These are phyloP conservation scores for Berkeleyomyces basicola DNA, from an alignment of 2,329 filamentous ascomycete genomes.

Conservation along the genomic window DNA sequence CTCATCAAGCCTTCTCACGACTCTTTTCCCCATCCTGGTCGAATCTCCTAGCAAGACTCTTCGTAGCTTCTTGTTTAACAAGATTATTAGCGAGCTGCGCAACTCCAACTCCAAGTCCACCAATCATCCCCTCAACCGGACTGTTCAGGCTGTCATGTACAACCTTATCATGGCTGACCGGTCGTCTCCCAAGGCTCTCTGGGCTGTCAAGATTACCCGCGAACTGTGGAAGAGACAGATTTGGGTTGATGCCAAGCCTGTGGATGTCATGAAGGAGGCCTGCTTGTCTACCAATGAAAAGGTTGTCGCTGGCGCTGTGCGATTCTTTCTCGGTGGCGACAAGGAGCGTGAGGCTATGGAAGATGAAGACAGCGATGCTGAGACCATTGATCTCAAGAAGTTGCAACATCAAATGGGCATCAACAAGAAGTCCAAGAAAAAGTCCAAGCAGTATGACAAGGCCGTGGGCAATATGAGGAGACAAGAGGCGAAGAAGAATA, in stretches of 20 bases:
- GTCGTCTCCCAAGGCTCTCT: slow-evolving; percentile 70
- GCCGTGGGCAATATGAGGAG: slow-evolving; percentile 70
- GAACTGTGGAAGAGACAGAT: slow-evolving; percentile 95
- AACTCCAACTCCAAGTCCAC: slow-evolving; percentile 72
- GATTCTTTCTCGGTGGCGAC: slow-evolving; percentile 92
- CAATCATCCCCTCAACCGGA: slow-evolving; percentile 86
- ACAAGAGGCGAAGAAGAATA: slow-evolving; percentile 73
- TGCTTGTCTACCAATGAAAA: slow-evolving; percentile 83
- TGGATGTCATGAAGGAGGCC: slow-evolving; percentile 97
- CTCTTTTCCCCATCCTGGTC: slow-evolving; percentile 85
- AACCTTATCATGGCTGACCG: slow-evolving; percentile 80
- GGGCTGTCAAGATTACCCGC: slow-evolving; percentile 88
- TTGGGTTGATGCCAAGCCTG: slow-evolving; percentile 85
- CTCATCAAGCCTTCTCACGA: slow-evolving; percentile 67
- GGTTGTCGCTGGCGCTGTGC: slow-evolving; percentile 69
- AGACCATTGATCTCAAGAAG: slow-evolving; percentile 60
- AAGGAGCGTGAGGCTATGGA: slow-evolving; percentile 88
- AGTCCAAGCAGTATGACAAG: slow-evolving; percentile 58
- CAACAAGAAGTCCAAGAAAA: slow-evolving; percentile 94
- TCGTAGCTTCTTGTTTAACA: slow-evolving; percentile 65
- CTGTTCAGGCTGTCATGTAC: slow-evolving; percentile 82
- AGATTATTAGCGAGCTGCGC: slow-evolving; percentile 81
- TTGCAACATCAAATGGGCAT: slow-evolving; percentile 74
- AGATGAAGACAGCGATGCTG: slow-evolving; percentile 75
- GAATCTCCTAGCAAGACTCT: slow-evolving; percentile 85